Conservation (phyloP, 2,329 filamentous ascomycete species). For the Raffaelea ambrosiae region DNA sequence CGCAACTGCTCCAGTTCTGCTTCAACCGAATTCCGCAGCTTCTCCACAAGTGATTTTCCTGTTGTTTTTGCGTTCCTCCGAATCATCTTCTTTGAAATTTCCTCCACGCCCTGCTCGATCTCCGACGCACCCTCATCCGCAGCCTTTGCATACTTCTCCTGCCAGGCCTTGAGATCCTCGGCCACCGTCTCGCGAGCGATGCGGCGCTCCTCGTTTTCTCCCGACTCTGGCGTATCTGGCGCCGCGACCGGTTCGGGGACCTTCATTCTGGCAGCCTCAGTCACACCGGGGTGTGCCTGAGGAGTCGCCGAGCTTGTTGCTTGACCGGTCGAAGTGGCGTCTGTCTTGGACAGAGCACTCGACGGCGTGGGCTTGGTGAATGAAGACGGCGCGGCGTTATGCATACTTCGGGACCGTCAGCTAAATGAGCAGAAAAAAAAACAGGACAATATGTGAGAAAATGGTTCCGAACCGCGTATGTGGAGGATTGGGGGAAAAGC, state of each 20-base stretch:
- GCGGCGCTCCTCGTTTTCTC: conserved; percentile 47
- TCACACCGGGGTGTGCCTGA: conserved; percentile 15
- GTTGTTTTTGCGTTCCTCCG: conserved; percentile 55
- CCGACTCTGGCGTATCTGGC: conserved; percentile 35
- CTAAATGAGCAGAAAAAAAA: not conserved
- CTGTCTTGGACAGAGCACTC: conserved; percentile 15
- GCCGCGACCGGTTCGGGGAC: conserved; percentile 27
- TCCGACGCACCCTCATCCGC: conserved; percentile 70
- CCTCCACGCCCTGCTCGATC: conserved; percentile 61
- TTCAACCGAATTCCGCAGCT: conserved; percentile 60
- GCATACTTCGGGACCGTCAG: not conserved
- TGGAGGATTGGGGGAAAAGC: not conserved
- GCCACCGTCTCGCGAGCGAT: conserved; percentile 59
- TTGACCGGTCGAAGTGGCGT: conserved; percentile 11
- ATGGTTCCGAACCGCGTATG: not conserved
- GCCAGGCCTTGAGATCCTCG: conserved; percentile 75
- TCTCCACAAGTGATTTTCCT: conserved; percentile 57
- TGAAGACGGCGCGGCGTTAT: conserved; percentile 20
- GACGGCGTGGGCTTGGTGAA: conserved; percentile 26
- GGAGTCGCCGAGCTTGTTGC: not conserved
- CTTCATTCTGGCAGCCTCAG: conserved; percentile 8
- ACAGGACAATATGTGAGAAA: not conserved
- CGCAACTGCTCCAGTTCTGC: conserved; percentile 59
- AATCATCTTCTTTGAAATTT: conserved; percentile 48
- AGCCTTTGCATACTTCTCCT: conserved; percentile 77